A percentile compares a stretch with the other conserved stretches of the same genome.
phyloP scores from a whole-genome alignment of 208 protist genomes.

The Leishmania arabica region DNA sequence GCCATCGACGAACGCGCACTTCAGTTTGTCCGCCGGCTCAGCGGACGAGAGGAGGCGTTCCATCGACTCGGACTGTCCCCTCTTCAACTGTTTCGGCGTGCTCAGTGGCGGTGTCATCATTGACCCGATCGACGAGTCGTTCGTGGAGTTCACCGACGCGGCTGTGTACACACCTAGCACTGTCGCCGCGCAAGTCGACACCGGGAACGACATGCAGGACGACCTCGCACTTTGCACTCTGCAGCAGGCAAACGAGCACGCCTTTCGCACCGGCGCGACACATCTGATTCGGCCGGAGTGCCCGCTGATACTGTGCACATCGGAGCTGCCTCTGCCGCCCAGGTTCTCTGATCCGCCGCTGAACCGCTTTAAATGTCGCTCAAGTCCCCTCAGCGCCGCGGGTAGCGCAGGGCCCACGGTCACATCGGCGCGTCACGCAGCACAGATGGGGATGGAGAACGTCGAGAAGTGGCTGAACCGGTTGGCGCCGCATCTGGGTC shows the following conservation, averaged over 20 bases:
- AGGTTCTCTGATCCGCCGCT: not conserved
- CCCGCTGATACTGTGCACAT: slow-evolving; percentile 25
- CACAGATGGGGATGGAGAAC: not conserved
- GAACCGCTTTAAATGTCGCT: not conserved
- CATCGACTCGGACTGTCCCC: slow-evolving; percentile 43
- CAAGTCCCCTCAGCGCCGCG: not conserved
- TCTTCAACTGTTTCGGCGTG: slow-evolving; percentile 70
- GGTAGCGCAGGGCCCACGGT: not conserved
- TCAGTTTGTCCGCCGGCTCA: not conserved
- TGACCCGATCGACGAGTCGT: slow-evolving; percentile 26
- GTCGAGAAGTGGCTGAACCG: not conserved
- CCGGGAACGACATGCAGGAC: not conserved
- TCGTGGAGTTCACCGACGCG: slow-evolving; percentile 60
- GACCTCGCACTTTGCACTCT: not conserved
- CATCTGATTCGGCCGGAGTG: slow-evolving; percentile 11
- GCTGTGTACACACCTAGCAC: slow-evolving; percentile 26
- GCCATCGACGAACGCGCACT: not conserved
- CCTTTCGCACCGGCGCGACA: slow-evolving; percentile 16
- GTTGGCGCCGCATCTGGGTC: not conserved
- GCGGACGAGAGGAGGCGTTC: not conserved
- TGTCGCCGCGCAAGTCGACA: not conserved
- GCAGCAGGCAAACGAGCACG: slow-evolving; percentile 16
- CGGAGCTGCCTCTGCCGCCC: slow-evolving; percentile 22
- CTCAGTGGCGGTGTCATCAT: slow-evolving; percentile 69
- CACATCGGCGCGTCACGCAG: slow-evolving; percentile 12